Conservation (phyloP, 768 basidiomycete genomes). For the Tulasnella calospora region DNA sequence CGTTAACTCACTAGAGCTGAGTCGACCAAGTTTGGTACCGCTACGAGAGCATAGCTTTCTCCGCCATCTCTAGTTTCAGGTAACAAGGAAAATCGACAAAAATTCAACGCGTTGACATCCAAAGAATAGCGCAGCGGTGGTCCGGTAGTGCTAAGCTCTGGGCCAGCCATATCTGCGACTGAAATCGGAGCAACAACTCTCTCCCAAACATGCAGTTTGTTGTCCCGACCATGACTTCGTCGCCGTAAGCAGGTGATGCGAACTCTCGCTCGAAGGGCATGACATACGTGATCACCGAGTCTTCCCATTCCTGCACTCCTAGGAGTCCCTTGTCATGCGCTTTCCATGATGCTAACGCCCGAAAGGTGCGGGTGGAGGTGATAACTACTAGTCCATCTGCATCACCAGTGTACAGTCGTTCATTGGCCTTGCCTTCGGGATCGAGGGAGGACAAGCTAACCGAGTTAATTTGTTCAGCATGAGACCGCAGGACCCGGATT, state of each 20-base stretch:
- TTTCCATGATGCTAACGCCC: conserved; percentile 69
- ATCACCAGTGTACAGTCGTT: conserved; percentile 84
- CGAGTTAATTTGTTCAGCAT: conserved; percentile 57
- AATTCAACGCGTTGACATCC: conserved; percentile 91
- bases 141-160: conserved; percentile 43
- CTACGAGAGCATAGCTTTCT: conserved; percentile 46
- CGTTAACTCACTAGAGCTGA: conserved; percentile 61
- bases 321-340: conserved; percentile 76
- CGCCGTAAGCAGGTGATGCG: not conserved
- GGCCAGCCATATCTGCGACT: conserved; percentile 54
- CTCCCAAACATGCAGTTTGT: conserved; percentile 74
- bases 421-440: conserved; percentile 40
- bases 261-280: not conserved
- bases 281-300: conserved; percentile 70
- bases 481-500: conserved; percentile 68
- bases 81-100: conserved; percentile 80
- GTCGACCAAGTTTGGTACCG: conserved; percentile 83
- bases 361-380: conserved; percentile 68
- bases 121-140: conserved; percentile 62
- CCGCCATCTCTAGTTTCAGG: conserved; percentile 30
- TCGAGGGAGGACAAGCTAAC: conserved; percentile 57
- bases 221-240: conserved; percentile 74
- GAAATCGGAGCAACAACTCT: conserved; percentile 45
- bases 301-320: conserved; percentile 69
- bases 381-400: conserved; percentile 67